phyloP scores from a whole-genome alignment of 352 stramenopile genomes.

The Pythium apleroticum region DNA sequence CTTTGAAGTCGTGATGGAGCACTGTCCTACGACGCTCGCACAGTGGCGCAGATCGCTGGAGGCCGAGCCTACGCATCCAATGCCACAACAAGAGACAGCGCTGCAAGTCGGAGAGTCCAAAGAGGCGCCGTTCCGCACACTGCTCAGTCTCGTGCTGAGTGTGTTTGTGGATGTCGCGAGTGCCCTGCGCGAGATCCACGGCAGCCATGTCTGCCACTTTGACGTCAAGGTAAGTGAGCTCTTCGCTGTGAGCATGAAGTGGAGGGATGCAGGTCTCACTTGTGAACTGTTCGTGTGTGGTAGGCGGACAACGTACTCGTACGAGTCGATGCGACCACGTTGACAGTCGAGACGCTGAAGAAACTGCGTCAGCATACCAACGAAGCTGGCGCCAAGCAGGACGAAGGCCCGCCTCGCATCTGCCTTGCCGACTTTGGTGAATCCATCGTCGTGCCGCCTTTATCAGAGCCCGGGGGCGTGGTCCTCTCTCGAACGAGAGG shows the following conservation, averaged over 20 bases:
- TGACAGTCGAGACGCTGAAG: constrained; percentile 40
- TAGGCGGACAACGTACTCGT: constrained; percentile 71
- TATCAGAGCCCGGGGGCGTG: constrained; percentile 11
- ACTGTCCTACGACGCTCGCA: constrained; percentile 48
- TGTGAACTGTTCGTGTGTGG: not conserved
- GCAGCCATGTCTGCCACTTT: constrained; percentile 51
- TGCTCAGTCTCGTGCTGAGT: constrained; percentile 41
- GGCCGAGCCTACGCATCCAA: not conserved
- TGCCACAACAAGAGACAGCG: not conserved
- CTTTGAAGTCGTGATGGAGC: constrained; percentile 65
- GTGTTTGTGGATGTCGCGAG: constrained; percentile 42
- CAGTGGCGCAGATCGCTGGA: constrained; percentile 40
- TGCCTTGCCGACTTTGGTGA: constrained; percentile 80
- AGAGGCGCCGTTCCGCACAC: constrained; percentile 38
- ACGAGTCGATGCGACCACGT: constrained; percentile 30
- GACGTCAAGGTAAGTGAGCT: constrained; percentile 59
- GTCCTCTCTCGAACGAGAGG: constrained; percentile 46
- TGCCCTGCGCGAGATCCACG: constrained; percentile 42
- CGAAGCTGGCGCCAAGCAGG: constrained; percentile 21
- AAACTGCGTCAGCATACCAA: constrained; percentile 18
- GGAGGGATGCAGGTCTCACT: not conserved
- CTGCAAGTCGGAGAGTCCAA: not conserved
- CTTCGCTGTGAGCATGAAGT: not conserved
- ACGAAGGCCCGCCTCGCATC: constrained; percentile 22
- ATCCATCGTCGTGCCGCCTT: constrained; percentile 32